These are phyloP conservation scores for Euphorbia celastroides DNA, from an alignment of 441 rosid species.

Conservation along the genomic window DNA sequence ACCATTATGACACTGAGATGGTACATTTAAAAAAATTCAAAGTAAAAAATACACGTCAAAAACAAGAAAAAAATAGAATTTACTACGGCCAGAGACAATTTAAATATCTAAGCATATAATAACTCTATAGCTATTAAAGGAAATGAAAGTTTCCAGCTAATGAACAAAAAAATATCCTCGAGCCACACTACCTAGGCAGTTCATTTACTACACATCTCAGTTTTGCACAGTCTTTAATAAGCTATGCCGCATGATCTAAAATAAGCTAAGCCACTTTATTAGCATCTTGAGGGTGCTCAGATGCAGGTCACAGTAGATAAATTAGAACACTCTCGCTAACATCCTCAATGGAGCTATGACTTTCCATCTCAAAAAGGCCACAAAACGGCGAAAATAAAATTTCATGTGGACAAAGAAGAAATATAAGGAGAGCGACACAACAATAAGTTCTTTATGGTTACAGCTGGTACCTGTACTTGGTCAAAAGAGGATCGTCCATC, in stretches of 20 bases:
- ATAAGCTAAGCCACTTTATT: background rate
- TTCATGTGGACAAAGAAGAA: background rate
- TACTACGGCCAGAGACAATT: background rate
- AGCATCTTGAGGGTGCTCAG: conserved; percentile 1
- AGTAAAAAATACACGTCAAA: background rate
- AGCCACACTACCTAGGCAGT: background rate
- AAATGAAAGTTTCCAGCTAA: background rate
- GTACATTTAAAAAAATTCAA: background rate
- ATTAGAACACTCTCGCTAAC: background rate
- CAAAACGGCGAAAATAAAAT: background rate
- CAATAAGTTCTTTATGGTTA: conserved; percentile 10
- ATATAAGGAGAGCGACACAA: background rate
- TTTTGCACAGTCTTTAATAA: background rate
- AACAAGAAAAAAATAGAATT: background rate
- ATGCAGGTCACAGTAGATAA: background rate
- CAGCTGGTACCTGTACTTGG: conserved; percentile 73
- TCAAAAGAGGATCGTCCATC: conserved; percentile 98
- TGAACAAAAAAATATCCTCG: background rate
- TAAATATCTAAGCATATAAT: background rate
- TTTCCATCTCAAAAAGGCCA: conserved; percentile 4
- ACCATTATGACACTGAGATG: conserved; percentile 83
- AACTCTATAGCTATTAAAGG: background rate
- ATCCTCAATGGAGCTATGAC: background rate
- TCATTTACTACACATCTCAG: conserved; percentile 3
- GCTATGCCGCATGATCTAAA: background rate